These are phyloP conservation scores for Botrytis deweyae DNA, from an alignment of 2,329 filamentous ascomycete genomes.

Conservation along the genomic window DNA sequence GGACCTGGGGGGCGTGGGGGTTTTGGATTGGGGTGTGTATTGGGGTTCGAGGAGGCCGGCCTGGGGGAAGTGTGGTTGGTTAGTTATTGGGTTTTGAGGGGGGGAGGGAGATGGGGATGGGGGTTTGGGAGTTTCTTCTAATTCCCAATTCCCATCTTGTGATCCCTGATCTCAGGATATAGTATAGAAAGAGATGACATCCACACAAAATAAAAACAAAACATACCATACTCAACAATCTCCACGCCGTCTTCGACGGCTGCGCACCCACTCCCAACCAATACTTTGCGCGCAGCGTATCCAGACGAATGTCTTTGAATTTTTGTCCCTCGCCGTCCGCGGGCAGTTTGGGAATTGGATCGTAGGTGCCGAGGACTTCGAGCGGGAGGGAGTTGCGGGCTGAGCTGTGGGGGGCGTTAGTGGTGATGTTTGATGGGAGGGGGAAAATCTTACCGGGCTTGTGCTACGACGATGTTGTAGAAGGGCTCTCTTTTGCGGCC, in stretches of 20 bases:
- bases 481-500: constrained; percentile 84
- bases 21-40: neutral
- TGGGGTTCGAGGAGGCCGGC: constrained; percentile 9
- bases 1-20: neutral
- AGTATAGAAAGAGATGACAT: no score
- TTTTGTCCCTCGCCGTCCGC: constrained; percentile 63
- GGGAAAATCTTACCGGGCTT: constrained; percentile 67
- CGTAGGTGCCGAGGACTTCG: constrained; percentile 82
- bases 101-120: neutral
- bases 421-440: neutral
- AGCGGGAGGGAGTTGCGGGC: constrained; percentile 85
- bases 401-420: constrained; percentile 53
- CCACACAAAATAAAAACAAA: neutral
- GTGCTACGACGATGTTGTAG: constrained; percentile 96
- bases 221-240: constrained; percentile 75
- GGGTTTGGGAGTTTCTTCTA: neutral
- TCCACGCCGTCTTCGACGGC: constrained; percentile 86
- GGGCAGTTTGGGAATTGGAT: constrained; percentile 62
- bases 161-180: no score
- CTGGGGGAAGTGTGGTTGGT: neutral
- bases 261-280: constrained; percentile 98
- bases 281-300: constrained; percentile 78
- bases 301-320: constrained; percentile 90
- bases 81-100: neutral
- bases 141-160: no score